These are phyloP conservation scores for Plectosphaerella sp. DNA, from an alignment of 2,329 filamentous ascomycete species.

Conservation along the genomic window DNA sequence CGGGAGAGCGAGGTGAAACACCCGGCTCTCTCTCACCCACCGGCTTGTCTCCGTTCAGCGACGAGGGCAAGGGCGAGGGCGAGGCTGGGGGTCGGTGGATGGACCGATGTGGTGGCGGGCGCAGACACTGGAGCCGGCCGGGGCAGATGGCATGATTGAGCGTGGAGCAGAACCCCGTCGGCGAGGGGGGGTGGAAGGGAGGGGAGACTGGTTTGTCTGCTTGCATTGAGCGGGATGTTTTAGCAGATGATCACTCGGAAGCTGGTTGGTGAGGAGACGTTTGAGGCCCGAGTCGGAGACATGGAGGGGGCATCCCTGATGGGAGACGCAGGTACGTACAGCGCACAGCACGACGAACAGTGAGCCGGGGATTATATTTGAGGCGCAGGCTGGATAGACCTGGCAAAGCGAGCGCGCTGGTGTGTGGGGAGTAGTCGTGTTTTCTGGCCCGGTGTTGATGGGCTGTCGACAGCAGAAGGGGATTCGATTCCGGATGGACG, in stretches of 20 bases:
- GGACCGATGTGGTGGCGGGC: neutral
- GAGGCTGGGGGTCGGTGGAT: neutral
- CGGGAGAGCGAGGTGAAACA: constrained; percentile 13
- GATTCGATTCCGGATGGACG: neutral
- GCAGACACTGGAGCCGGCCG: constrained; percentile 13
- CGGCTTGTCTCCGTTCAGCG: neutral
- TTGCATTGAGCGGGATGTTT: constrained; percentile 14
- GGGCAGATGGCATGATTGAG: constrained; percentile 35
- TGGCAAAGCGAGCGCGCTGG: neutral
- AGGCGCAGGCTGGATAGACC: neutral
- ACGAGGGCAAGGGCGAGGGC: neutral
- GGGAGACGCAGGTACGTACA: neutral
- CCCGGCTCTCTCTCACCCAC: constrained; percentile 8
- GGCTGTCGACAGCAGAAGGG: neutral
- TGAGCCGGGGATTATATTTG: neutral
- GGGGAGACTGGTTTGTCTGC: constrained; percentile 7
- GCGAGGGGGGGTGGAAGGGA: neutral
- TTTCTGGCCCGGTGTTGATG: neutral
- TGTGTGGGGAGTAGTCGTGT: constrained; percentile 11
- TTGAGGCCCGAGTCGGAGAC: neutral
- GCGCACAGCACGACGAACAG: neutral
- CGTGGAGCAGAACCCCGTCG: constrained; percentile 4
- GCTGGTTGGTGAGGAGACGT: neutral
- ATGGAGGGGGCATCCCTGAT: neutral
- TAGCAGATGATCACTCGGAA: constrained; percentile 7